Percentiles rank a stretch among this genome's conserved stretches.
Evolutionary conservation across 345 rosid genomes (phyloP).

Genomic region (Isatis tinctoria): DNA sequence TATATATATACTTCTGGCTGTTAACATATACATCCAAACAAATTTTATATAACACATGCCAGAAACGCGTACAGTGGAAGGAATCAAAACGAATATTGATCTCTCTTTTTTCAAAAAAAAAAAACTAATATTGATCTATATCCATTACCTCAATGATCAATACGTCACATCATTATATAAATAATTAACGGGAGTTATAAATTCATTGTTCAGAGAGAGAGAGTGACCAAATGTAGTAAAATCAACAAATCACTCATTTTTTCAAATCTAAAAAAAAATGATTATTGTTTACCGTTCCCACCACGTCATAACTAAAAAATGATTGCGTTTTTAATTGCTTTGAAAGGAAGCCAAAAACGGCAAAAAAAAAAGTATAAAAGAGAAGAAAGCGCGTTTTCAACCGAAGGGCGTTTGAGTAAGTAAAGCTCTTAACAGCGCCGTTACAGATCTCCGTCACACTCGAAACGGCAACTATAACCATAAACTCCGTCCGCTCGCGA

Average conservation of each 20-base stretch:
- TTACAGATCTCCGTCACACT: constrained; percentile 1
- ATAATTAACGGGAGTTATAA: too few species aligned
- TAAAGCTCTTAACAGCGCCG: constrained; percentile 29
- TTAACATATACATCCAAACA: background rate
- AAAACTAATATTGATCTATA: background rate
- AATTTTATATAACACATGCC: background rate
- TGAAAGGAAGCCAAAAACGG: constrained; percentile 15
- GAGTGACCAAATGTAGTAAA: too few species aligned
- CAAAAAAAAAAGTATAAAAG: background rate
- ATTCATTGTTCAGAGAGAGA: too few species aligned
- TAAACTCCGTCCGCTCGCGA: constrained; percentile 13
- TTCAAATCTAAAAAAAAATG: background rate
- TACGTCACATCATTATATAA: background rate
- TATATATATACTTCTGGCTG: background rate
- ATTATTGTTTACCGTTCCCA: constrained; percentile 13
- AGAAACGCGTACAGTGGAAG: background rate
- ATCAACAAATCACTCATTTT: too few species aligned
- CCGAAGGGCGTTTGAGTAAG: constrained; percentile 18
- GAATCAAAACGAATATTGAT: background rate
- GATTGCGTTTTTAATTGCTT: constrained; percentile 16
- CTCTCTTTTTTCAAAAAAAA: too few species aligned
- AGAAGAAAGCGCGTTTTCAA: constrained; percentile 26
- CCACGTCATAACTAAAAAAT: constrained; percentile 11
- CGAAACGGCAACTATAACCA: background rate
- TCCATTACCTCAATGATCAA: background rate